A percentile compares a stretch with the other conserved stretches of the same genome.
phyloP scores from a whole-genome alignment of 805 yeast genomes.

The Wickerhamomyces queroliae region DNA sequence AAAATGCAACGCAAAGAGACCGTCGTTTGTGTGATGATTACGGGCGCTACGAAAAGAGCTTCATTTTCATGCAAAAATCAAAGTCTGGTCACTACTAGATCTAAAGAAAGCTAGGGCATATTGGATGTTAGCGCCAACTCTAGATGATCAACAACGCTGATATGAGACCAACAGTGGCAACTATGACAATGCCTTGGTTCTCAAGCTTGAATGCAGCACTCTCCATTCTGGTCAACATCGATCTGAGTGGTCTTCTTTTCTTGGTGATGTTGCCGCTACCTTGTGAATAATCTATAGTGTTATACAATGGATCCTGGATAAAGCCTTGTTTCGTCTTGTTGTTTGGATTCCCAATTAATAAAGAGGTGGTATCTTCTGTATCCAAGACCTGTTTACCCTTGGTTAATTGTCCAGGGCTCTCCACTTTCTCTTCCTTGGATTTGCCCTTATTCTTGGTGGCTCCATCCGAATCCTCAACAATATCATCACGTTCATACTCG shows the following conservation, averaged over 20 bases:
- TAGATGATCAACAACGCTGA: too few species aligned
- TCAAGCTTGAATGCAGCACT: background rate
- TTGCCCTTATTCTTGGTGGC: conserved; percentile 1
- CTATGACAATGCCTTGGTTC: too few species aligned
- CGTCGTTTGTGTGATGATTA: too few species aligned
- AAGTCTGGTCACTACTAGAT: too few species aligned
- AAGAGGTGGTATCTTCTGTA: conserved; percentile 2
- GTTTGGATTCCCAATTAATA: background rate
- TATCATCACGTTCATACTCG: too few species aligned
- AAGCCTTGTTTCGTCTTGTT: background rate
- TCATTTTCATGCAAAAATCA: too few species aligned
- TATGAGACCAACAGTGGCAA: background rate
- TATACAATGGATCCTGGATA: background rate
- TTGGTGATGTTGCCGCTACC: background rate
- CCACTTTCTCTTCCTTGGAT: background rate
- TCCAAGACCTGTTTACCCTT: conserved; percentile 6
- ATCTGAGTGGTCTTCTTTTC: background rate
- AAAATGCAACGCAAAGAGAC: too few species aligned
- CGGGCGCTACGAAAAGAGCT: too few species aligned
- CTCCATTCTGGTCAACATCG: background rate
- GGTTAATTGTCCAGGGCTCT: too few species aligned
- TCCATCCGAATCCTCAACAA: background rate
- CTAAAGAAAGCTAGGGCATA: too few species aligned
- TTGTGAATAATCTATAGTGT: background rate
- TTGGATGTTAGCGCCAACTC: too few species aligned